Evolutionary conservation across 305 asterid species (phyloP).

Genomic region (Solanum hybrid): DNA sequence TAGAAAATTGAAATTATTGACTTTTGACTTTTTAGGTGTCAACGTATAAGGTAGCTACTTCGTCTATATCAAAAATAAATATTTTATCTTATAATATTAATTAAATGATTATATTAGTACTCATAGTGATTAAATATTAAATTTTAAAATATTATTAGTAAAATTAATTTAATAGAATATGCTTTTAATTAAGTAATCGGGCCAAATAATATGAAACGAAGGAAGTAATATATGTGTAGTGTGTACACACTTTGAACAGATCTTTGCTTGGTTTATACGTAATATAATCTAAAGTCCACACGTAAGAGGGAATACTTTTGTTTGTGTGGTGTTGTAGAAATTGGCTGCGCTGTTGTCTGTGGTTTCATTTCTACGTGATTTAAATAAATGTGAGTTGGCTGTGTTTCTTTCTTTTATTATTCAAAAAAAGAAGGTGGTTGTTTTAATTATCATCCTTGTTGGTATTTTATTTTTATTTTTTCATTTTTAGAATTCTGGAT

Average conservation of each 20-base stretch:
- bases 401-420: not conserved
- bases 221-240: not conserved
- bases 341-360: not conserved
- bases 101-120: too few relatives aligned
- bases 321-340: not conserved
- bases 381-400: not conserved
- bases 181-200: too few relatives aligned
- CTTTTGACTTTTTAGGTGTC: not conserved
- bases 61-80: not conserved
- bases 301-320: not conserved
- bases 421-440: not conserved
- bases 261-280: constrained; percentile 19
- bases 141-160: not conserved
- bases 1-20: not conserved
- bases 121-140: too few relatives aligned
- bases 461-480: not conserved
- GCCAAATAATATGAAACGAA: too few relatives aligned
- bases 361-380: not conserved
- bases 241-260: not conserved
- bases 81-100: too few relatives aligned
- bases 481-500: not conserved
- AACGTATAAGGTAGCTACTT: not conserved
- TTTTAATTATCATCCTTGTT: not conserved
- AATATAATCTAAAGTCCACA: not conserved
- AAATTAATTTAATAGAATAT: too few relatives aligned